Evolutionary conservation across 306 rosid genomes (phyloP).

Genomic region (Geum urbanum): DNA sequence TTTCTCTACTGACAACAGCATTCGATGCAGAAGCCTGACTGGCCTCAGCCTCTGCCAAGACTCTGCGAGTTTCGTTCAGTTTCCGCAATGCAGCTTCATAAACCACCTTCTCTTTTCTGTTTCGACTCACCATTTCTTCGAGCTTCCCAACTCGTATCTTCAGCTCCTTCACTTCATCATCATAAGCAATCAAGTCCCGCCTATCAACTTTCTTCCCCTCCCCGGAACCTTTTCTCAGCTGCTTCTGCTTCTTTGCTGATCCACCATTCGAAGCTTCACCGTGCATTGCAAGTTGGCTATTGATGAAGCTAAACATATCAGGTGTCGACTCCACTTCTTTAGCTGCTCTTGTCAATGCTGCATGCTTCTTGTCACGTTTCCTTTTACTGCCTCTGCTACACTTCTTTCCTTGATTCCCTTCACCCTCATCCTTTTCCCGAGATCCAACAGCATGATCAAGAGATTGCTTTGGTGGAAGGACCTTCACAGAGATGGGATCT

Average conservation of each 20-base stretch:
- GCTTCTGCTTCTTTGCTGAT: conserved; percentile 53
- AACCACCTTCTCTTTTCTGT: conserved; percentile 75
- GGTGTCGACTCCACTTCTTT: conserved; percentile 58
- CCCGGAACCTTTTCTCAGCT: conserved; percentile 44
- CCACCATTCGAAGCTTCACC: conserved; percentile 40
- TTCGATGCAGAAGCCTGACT: conserved; percentile 79
- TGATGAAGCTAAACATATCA: conserved; percentile 76
- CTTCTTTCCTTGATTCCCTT: conserved; percentile 49
- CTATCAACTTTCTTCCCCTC: conserved; percentile 74
- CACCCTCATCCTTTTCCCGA: conserved; percentile 36
- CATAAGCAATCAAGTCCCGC: conserved; percentile 57
- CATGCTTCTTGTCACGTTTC: conserved; percentile 82
- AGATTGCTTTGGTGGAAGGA: conserved; percentile 84
- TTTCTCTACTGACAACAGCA: conserved; percentile 75
- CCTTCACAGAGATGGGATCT: conserved; percentile 69
- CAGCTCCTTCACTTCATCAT: conserved; percentile 78
- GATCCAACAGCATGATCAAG: conserved; percentile 74
- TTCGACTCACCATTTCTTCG: conserved; percentile 76
- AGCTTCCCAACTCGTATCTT: conserved; percentile 61
- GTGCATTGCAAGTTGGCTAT: conserved; percentile 73
- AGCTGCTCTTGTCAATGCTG: conserved; percentile 51
- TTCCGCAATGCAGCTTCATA: conserved; percentile 81
- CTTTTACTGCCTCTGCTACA: conserved; percentile 87
- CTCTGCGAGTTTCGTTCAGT: conserved; percentile 66
- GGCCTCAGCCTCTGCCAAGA: conserved; percentile 66